Evolutionary conservation across 108 stramenopile genomes (phyloP).

Genomic region (Poteriospumella lacustris): DNA sequence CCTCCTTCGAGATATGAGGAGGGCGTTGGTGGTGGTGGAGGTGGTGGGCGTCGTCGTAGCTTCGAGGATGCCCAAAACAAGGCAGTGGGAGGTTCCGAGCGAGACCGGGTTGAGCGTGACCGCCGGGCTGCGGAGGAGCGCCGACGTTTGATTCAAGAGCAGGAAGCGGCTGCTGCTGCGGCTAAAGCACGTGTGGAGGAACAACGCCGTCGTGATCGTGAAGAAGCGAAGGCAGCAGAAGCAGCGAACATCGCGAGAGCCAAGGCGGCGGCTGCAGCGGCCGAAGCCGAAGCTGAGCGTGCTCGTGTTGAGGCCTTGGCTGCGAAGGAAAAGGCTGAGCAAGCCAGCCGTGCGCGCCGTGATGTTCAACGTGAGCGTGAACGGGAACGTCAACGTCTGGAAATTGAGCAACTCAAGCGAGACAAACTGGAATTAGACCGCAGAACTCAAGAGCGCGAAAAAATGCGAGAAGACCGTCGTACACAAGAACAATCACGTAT

Average conservation of each 20-base stretch:
- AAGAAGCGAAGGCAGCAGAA: neutral
- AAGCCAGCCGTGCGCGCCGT: neutral
- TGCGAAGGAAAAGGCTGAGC: conserved; percentile 9
- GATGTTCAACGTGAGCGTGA: neutral
- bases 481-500: neutral
- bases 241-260: neutral
- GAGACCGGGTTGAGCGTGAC: too few relatives aligned
- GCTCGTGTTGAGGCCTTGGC: neutral
- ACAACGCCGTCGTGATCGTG: neutral
- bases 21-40: neutral
- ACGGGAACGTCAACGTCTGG: neutral
- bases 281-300: conserved; percentile 11
- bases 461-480: neutral
- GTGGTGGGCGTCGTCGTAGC: neutral
- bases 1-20: too few relatives aligned
- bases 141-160: too few relatives aligned
- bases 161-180: neutral
- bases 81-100: too few relatives aligned
- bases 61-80: neutral
- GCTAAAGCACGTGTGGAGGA: neutral
- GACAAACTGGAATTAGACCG: conserved; percentile 25
- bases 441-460: neutral
- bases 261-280: neutral
- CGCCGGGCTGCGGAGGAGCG: too few relatives aligned
- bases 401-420: conserved; percentile 30